Base-by-base conservation (phyloP, 2,329 filamentous ascomycete species). In the Aaosphaeria pasadenensis region DNA sequence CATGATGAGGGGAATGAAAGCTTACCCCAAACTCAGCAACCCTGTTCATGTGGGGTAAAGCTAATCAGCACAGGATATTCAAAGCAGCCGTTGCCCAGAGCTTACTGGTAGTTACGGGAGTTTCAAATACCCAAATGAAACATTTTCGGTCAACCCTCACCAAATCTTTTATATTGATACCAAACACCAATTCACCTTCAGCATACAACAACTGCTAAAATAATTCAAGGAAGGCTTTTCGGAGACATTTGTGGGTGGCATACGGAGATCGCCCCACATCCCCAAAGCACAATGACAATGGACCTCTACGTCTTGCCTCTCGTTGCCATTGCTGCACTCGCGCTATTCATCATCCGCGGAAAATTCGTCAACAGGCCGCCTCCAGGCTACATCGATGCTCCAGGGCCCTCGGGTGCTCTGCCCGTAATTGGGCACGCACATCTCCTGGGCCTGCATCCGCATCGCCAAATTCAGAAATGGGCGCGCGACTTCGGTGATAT, bases 401-500 rank as follows among this genome's bases (percentile, higher is more conserved):
- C 63, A 5, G 60, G 62, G 1, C 63, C 64, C 0, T 41, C 52
- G 7, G 60, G 62, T 11, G n/a, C 31, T 6, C 55, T 64, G 11
- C 62, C 62, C 3, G 7, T 67, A 3, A 46, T 66, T 7, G 64
- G 64, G 13, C 62, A 67, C 41, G 58, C 62, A 4, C 62, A 66
- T 36, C 59, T 65, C 46, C 52, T 68, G 3, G 48, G 56, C n/a
- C 40, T 48, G 7, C 51, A 60, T n/a, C 63, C 68, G 7, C 61
- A 67, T 24, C 60, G 58, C 24, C 55, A 63, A 43, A 61, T 70
- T 41, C 56, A 55, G 1, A 42, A 59, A 45, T 77, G 73, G 73
- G 71, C 72, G 0, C 50, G 55, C 2, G 45, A 71, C 44, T 76
- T 75, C 54, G 75, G 75, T 33, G 74, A 77, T n/a, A 46, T 77